Evolutionary conservation across 2,329 filamentous ascomycete species (phyloP).

Genomic region (Claviceps sorghi): DNA sequence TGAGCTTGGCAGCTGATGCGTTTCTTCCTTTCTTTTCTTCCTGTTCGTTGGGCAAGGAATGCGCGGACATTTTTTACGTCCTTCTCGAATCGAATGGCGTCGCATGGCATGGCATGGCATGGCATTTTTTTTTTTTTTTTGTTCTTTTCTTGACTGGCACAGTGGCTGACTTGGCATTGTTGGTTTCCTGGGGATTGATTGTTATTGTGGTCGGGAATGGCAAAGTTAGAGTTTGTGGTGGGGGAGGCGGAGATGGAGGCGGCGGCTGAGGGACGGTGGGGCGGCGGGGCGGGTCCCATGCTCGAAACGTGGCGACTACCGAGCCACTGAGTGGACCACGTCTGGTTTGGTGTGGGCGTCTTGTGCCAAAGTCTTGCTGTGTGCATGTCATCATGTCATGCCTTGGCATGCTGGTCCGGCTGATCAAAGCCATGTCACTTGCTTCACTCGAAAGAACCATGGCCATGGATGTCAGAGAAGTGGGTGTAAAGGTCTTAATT

Average conservation of each 20-base stretch:
- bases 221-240: not conserved
- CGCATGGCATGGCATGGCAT: no score
- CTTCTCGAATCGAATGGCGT: no score
- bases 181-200: not conserved
- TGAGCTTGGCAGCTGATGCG: no score
- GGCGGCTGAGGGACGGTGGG: not conserved
- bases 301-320: not conserved
- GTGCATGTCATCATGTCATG: not conserved
- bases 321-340: no score
- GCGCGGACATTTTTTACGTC: no score
- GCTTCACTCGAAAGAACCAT: no score
- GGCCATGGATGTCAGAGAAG: slow-evolving; percentile 15
- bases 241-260: not conserved
- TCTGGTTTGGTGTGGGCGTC: no score
- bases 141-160: not conserved
- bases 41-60: no score
- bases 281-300: not conserved
- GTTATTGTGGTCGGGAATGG: not conserved
- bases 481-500: slow-evolving; percentile 54
- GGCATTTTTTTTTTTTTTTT: not conserved
- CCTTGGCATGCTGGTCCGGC: not conserved
- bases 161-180: not conserved
- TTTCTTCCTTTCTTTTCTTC: no score
- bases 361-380: not conserved
- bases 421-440: not conserved